Conservation (phyloP, 2,329 filamentous ascomycete species). For the Alternaria brassicae region DNA sequence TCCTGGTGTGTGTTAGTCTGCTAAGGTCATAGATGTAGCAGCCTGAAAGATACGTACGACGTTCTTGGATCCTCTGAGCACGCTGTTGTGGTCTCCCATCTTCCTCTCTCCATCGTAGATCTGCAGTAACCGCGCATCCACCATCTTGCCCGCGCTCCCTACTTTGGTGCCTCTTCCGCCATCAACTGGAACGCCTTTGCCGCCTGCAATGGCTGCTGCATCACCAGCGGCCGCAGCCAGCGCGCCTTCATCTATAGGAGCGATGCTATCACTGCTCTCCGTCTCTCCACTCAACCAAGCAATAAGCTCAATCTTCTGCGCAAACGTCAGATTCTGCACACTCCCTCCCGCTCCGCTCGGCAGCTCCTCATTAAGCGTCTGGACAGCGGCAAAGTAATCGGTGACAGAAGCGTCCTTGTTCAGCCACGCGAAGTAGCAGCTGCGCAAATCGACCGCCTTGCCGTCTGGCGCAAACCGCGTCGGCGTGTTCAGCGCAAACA, state of each 20-base stretch:
- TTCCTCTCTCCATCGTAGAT: constrained; percentile 92
- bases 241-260: constrained; percentile 73
- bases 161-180: constrained; percentile 45
- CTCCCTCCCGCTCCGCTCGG: constrained; percentile 66
- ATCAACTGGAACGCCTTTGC: constrained; percentile 52
- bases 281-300: constrained; percentile 92
- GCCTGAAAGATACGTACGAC: constrained; percentile 66
- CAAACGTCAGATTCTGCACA: constrained; percentile 88
- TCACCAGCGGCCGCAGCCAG: constrained; percentile 56
- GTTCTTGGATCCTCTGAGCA: constrained; percentile 84
- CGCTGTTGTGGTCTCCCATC: constrained; percentile 91
- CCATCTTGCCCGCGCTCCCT: constrained; percentile 54
- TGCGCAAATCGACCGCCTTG: constrained; percentile 81
- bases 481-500: constrained; percentile 72
- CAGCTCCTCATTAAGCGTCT: constrained; percentile 80
- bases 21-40: not conserved
- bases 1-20: constrained; percentile 65
- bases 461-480: constrained; percentile 83
- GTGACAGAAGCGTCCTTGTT: constrained; percentile 90
- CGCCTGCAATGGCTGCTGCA: constrained; percentile 61
- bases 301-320: constrained; percentile 88
- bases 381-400: constrained; percentile 87
- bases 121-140: constrained; percentile 79
- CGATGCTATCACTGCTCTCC: constrained; percentile 85
- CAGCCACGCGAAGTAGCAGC: constrained; percentile 94